Conservation (phyloP, 441 rosid species). For the Brassica hybrid region DNA sequence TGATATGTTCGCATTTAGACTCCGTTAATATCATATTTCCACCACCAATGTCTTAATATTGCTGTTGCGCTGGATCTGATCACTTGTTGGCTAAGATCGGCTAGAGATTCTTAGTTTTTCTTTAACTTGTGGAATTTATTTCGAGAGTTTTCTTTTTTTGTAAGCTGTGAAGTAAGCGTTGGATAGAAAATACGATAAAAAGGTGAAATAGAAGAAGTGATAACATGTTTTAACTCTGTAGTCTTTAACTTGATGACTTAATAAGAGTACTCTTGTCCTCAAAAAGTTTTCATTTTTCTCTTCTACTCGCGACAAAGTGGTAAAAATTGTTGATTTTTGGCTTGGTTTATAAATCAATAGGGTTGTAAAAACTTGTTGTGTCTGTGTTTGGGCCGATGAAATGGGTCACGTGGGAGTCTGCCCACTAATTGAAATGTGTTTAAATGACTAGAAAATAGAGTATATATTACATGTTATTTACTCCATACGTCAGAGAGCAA, state of each 20-base stretch:
- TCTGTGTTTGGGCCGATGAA: no score
- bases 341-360: no score
- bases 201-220: background rate
- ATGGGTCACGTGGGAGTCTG: no score
- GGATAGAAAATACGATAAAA: background rate
- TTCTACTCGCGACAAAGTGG: background rate
- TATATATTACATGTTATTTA: background rate
- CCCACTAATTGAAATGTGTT: no score
- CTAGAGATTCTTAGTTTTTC: no score
- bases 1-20: background rate
- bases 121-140: background rate
- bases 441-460: constrained; percentile 1
- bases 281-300: background rate
- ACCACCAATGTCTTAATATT: background rate
- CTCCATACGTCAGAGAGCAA: background rate
- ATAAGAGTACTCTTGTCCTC: background rate
- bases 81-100: no score
- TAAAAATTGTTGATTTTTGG: no score
- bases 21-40: background rate
- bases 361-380: no score
- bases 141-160: background rate
- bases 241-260: background rate
- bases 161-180: background rate
- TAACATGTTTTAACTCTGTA: background rate
- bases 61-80: background rate